Base-by-base conservation (phyloP, 2,329 filamentous ascomycete species). In the Xylaria sp. region DNA sequence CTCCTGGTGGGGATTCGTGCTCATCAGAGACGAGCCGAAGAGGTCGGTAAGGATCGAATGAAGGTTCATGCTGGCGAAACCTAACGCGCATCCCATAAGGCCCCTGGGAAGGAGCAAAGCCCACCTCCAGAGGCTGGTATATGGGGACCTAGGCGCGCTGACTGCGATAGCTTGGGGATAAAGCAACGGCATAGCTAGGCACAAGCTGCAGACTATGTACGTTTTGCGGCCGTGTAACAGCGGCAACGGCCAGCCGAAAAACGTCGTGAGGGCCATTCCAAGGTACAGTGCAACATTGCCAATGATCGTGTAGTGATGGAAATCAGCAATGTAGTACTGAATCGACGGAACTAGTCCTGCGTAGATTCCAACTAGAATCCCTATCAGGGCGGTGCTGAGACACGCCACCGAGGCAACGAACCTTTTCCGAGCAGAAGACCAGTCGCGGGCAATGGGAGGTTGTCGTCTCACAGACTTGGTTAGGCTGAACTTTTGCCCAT, bases 1-100 rank as follows among this genome's bases (percentile, higher is more conserved):
- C 65, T 91, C 89, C 71, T 90, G 86, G 63, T 91, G 88, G 1
- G 89, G 88, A 44, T 85, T 84, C 39, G 79, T 77, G 63, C 86
- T 89, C 78, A 90, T 89, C 19, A 92, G 72, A 0, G 88, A 91
- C 3, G 87, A 86, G 0, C 90, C 90, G 65, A 91, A 93, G 1
- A 92, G 75, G 66, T 93, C 89, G 2, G 87, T 83, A 5, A 92
- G 74, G 1, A 85, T 87, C 0, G 85, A 82, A 62, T 90, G 80
- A 61, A 88, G 88, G 65, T 92, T 92, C 77, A 92, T 88, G 66
- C 88, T 89, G 16, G 86, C 87, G 64, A 92, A 89, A 0, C 89
- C 90, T 8, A 92, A 79, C 18, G 82, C 81, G 29, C 86, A 73
- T 0, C 90, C 89, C 70, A 90, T 89, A 43, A 89, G 64, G 1